Evolutionary conservation across 2,329 filamentous ascomycete genomes (phyloP), one percentile per base, ranked within the genome.

Genomic region (Colletotrichum sp.): DNA sequence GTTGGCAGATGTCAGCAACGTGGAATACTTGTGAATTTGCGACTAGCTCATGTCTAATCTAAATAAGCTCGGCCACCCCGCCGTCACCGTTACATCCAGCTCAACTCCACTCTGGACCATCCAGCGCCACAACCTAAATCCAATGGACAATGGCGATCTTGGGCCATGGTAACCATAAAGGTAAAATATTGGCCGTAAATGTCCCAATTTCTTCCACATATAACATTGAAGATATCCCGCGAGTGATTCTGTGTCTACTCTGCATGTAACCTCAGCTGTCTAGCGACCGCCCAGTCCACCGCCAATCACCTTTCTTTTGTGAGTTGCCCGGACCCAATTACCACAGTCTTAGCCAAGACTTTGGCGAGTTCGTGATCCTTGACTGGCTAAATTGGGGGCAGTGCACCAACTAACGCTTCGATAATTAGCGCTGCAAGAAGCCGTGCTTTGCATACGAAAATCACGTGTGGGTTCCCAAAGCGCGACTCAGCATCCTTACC

Each of bases 401-500:
- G 60, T 61, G 72, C 72, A 74, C 36, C 65, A 61, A 61, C 61
- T 30, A 30, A 61, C 63, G 67, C 72, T 59, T 24, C 21, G 30
- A 30, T 43, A 32, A 55, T 18, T 67, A 36, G 65, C 65, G 65
- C 65, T 34, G 21, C 21, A 30, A 59, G 43, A 34, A 57, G 43
- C 48, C 48, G 65, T 67, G 65, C 65, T 52, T 36, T 57, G 12
- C 39, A 73, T 24, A 34, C 13, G 18, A 18, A 21, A 15, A 65
- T 73, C 73, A 75, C 73, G 73, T 75, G 73, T 52, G 43, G 43
- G 59, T 32, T 21, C 24, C 55, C 63, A 64, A 64, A 67, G 43
- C 70, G 73, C 64, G 70, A 68, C 32, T 68, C 24, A 60, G 18
- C 24, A 61, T 63, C 67, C 55, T 60, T 55, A 55, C 66, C 52